These are phyloP conservation scores for Fusarium liriodendri DNA, from an alignment of 2,329 filamentous ascomycete species.

Conservation along the genomic window DNA sequence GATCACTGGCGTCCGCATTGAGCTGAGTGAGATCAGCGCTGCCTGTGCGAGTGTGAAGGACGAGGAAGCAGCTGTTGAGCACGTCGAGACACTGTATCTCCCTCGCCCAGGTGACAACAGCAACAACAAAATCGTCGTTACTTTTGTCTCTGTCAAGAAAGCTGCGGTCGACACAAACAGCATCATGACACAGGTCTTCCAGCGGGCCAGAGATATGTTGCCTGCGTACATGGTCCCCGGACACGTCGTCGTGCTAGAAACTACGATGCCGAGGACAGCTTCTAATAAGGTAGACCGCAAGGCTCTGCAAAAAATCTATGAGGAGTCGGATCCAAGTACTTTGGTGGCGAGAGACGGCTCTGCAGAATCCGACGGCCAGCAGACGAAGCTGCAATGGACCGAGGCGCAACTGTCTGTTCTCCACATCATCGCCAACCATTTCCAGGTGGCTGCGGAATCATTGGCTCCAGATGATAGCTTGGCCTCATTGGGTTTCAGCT, in stretches of 20 bases:
- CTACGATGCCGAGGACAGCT: constrained; percentile 21
- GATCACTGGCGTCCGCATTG: constrained; percentile 22
- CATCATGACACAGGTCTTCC: constrained; percentile 15
- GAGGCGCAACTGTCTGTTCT: background rate
- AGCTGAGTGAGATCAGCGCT: constrained; percentile 28
- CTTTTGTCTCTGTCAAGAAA: constrained; percentile 23
- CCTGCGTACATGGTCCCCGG: constrained; percentile 28
- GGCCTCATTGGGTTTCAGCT: constrained; percentile 24
- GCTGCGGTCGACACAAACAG: background rate
- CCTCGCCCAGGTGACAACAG: background rate
- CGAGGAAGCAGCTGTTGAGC: constrained; percentile 5
- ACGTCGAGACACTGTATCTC: constrained; percentile 21
- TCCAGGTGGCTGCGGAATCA: constrained; percentile 3
- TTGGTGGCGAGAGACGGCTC: constrained; percentile 3
- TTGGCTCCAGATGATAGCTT: constrained; percentile 14
- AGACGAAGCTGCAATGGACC: background rate
- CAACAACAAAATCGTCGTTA: constrained; percentile 21
- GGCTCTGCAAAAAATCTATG: constrained; percentile 15
- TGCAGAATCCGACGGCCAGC: background rate
- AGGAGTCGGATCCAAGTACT: background rate
- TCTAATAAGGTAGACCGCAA: constrained; percentile 32
- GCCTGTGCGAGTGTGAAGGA: constrained; percentile 25
- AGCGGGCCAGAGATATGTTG: constrained; percentile 9
- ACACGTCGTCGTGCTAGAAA: constrained; percentile 22
- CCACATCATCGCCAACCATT: constrained; percentile 8